Conservation (phyloP, 371 early-diverging fungal species). For the Mortierella sp. region DNA sequence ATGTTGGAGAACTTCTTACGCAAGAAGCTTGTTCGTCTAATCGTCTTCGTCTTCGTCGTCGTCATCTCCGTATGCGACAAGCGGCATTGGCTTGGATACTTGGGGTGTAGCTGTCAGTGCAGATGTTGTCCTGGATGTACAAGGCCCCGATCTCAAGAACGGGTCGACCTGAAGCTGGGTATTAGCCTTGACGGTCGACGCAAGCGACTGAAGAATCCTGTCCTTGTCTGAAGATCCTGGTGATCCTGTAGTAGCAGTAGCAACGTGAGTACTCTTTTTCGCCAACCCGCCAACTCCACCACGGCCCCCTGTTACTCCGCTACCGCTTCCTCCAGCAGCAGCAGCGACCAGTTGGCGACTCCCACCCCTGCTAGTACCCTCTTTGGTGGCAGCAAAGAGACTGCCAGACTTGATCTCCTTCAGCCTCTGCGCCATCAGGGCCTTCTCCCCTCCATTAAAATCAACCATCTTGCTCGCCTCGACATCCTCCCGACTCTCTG, state of each 20-base stretch:
- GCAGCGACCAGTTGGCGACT: background rate
- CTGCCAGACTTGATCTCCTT: slow-evolving; percentile 37
- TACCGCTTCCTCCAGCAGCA: background rate
- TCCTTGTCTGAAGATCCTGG: slow-evolving; percentile 12
- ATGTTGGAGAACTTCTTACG: background rate
- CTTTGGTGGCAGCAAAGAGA: slow-evolving; percentile 21
- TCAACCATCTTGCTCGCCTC: slow-evolving; percentile 22
- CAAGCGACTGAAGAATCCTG: slow-evolving; percentile 13
- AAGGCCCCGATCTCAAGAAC: background rate
- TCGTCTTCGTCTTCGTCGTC: slow-evolving; percentile 23
- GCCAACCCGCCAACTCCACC: background rate
- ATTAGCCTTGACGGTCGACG: slow-evolving; percentile 31
- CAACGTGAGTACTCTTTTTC: background rate
- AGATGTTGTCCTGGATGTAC: background rate
- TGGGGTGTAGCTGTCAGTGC: slow-evolving; percentile 12
- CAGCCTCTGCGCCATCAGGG: slow-evolving; percentile 23
- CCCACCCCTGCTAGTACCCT: background rate
- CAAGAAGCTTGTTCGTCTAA: background rate
- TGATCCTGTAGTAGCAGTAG: background rate
- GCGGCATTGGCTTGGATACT: slow-evolving; percentile 8
- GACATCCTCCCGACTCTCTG: slow-evolving; percentile 42
- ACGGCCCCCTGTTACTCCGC: background rate
- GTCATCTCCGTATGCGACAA: slow-evolving; percentile 41
- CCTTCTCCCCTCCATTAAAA: slow-evolving; percentile 33
- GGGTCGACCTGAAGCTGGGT: slow-evolving; percentile 43